These are phyloP conservation scores for Glaciozyma antarctica DNA, from an alignment of 768 basidiomycete species.

Conservation along the genomic window DNA sequence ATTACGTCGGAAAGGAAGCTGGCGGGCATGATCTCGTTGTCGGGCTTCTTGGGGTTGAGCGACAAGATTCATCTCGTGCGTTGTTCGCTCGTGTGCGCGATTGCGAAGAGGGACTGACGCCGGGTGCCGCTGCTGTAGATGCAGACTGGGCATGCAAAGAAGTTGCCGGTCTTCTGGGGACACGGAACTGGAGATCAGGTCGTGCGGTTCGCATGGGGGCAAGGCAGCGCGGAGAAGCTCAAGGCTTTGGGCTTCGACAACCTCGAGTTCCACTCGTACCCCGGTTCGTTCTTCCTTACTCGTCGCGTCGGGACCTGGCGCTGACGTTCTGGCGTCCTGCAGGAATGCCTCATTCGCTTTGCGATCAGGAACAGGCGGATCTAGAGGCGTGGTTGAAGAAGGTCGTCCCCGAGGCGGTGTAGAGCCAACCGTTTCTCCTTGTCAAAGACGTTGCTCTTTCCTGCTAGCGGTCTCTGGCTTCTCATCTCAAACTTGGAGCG, in stretches of 20 bases:
- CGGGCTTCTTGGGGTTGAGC: constrained; percentile 44
- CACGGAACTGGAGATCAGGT: constrained; percentile 70
- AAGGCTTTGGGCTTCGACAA: constrained; percentile 49
- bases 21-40: constrained; percentile 18
- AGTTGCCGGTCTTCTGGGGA: constrained; percentile 74
- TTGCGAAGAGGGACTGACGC: constrained; percentile 9
- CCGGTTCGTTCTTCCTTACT: neutral
- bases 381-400: constrained; percentile 10
- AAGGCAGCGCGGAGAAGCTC: constrained; percentile 52
- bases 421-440: no score
- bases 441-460: no score
- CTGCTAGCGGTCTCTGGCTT: no score
- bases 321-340: neutral
- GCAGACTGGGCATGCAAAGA: constrained; percentile 51
- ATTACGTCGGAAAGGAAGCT: constrained; percentile 22
- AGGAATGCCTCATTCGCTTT: constrained; percentile 25
- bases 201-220: constrained; percentile 52
- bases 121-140: constrained; percentile 45
- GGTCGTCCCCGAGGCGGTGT: no score
- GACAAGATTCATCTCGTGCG: constrained; percentile 54
- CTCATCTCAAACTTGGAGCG: no score
- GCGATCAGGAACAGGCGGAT: constrained; percentile 19
- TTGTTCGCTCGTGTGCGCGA: constrained; percentile 9
- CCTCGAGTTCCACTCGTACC: constrained; percentile 36
- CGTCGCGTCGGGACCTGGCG: neutral